Base-by-base conservation (phyloP, 257 asterid species). In the Marsdenia floribunda region DNA sequence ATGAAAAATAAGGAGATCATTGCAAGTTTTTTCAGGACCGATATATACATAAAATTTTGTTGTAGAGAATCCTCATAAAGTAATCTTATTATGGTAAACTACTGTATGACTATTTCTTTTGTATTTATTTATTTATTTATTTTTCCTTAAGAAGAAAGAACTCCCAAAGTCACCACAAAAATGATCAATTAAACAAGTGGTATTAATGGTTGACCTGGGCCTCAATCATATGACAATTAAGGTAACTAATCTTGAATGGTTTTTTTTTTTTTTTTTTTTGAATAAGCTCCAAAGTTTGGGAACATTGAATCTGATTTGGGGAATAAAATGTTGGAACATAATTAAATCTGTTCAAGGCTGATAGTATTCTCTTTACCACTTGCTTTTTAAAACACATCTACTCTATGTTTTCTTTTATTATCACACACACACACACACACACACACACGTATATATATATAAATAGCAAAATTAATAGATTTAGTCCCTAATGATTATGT, bases 231-330 rank as follows among this genome's bases (percentile, higher is more conserved):
- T 18, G 73, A 21, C 12, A 59, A 50, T 66, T n/a, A 3, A 19
- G 69, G 61, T 44, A 10, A 42, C 44, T 75, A 55, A n/a, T 11
- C 22, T 50, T 54, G 80, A 64, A 71, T 70, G n/a, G 70, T 29
- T 21, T 35, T 15, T 0, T 16, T 24, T 26, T 24, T 1, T 59
- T 24, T n/a, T 10, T 22, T 58, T 3, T 24, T 58, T 11, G 40
- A 52, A 13, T 52, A 14, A 12, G 37, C 11, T 21, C 52, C 42
- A 19, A 66, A 38, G 3, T 22, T 5, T 42, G 54, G 14, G 59
- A 66, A 13, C 77, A 73, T 40, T 78, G 78, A 67, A 78, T 29
- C 78, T 73, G 44, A 73, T 67, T 46, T 2, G 47, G 7, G 2
- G 19, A 14, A 35, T 16, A 5, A 13, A 5, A 6, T 38, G 29